phyloP scores from a whole-genome alignment of 495 filamentous ascomycete species.

The Penicillium desertorum region DNA sequence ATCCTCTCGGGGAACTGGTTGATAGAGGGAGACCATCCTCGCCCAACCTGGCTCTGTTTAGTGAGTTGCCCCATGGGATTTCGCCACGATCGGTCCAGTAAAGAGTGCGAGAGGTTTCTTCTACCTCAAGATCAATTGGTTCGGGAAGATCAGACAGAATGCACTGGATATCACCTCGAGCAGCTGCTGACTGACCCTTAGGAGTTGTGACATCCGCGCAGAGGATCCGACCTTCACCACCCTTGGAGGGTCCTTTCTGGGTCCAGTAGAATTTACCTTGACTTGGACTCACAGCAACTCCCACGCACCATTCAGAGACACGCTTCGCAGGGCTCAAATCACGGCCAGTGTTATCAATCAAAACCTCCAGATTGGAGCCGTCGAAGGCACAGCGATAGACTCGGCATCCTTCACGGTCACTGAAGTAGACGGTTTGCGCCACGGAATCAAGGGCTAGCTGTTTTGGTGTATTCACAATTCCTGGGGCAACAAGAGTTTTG shows the following conservation, averaged over 20 bases:
- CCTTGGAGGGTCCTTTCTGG: constrained; percentile 54
- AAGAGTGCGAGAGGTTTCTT: constrained; percentile 35
- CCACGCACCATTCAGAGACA: constrained; percentile 35
- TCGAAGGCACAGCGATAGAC: constrained; percentile 48
- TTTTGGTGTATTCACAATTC: constrained; percentile 52
- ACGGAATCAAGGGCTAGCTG: constrained; percentile 41
- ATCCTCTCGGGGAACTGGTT: not conserved
- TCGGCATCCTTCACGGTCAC: constrained; percentile 53
- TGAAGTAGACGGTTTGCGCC: constrained; percentile 47
- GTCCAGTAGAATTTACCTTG: constrained; percentile 55
- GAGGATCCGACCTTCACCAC: constrained; percentile 49
- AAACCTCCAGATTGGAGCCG: constrained; percentile 41
- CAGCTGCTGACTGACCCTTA: constrained; percentile 13
- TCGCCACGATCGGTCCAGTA: constrained; percentile 60
- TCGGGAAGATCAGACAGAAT: constrained; percentile 46
- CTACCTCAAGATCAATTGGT: constrained; percentile 52
- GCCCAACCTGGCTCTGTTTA: constrained; percentile 37
- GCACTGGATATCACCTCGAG: constrained; percentile 38
- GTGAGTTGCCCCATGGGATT: constrained; percentile 45
- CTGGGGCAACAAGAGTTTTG: constrained; percentile 34
- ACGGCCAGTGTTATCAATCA: constrained; percentile 36
- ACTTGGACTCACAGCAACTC: constrained; percentile 27
- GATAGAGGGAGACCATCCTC: constrained; percentile 18
- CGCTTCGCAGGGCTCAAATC: constrained; percentile 12
- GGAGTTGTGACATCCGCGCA: constrained; percentile 41